Evolutionary conservation across 2,329 filamentous ascomycete genomes (phyloP).

Genomic region (Cercospora zeina): DNA sequence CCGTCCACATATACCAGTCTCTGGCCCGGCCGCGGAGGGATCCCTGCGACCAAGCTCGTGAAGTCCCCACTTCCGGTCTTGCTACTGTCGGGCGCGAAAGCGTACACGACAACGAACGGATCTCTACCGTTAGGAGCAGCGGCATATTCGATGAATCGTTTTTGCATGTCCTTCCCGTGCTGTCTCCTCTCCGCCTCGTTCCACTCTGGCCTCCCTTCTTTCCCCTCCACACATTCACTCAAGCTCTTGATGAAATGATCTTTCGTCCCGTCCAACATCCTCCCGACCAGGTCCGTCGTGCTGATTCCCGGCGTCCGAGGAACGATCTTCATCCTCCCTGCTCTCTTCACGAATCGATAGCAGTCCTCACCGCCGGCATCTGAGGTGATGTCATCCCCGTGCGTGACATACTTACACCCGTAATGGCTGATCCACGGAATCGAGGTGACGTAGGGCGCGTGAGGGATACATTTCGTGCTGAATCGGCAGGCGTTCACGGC

Average conservation of each 20-base stretch:
- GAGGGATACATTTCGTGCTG: constrained; percentile 78
- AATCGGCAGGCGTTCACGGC: constrained; percentile 94
- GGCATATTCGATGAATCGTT: constrained; percentile 80
- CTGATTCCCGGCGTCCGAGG: constrained; percentile 95
- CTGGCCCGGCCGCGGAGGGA: constrained; percentile 73
- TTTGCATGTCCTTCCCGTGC: constrained; percentile 67
- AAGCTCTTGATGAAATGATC: constrained; percentile 83
- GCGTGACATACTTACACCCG: constrained; percentile 91
- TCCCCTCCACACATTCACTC: constrained; percentile 39
- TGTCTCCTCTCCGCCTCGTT: constrained; percentile 65
- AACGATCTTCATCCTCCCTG: constrained; percentile 91
- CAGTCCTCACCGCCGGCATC: constrained; percentile 93
- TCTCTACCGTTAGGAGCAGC: constrained; percentile 78
- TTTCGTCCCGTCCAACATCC: constrained; percentile 95
- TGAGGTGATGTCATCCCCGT: constrained; percentile 95
- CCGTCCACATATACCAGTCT: constrained; percentile 92
- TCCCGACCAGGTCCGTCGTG: constrained; percentile 94
- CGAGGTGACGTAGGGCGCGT: constrained; percentile 92
- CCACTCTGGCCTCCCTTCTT: constrained; percentile 72
- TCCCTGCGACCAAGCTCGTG: constrained; percentile 67
- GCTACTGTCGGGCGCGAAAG: constrained; percentile 56
- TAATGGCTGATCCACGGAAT: constrained; percentile 94
- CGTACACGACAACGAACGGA: constrained; percentile 82
- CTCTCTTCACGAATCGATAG: constrained; percentile 95
- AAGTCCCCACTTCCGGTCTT: constrained; percentile 13